These are phyloP conservation scores for Rhizopogon vesiculosus DNA, from an alignment of 768 basidiomycete genomes.

Conservation along the genomic window DNA sequence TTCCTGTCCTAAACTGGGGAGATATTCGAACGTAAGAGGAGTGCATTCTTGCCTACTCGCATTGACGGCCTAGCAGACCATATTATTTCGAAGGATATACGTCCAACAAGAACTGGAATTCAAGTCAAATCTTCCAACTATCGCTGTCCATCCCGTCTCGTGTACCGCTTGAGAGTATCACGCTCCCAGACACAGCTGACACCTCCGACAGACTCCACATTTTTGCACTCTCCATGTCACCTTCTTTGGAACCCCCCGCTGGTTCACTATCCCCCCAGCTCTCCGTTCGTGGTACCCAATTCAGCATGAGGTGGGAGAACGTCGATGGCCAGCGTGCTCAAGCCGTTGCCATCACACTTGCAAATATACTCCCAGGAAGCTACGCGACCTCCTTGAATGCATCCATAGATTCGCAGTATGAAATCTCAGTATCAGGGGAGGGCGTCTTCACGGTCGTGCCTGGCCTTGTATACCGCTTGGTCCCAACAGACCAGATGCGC, in stretches of 20 bases:
- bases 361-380: conserved; percentile 41
- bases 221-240: conserved; percentile 41
- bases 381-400: conserved; percentile 18
- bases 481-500: conserved; percentile 45
- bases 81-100: conserved; percentile 37
- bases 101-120: conserved; percentile 34
- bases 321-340: conserved; percentile 35
- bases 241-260: conserved; percentile 23
- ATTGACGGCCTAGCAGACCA: conserved; percentile 26
- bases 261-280: conserved; percentile 23
- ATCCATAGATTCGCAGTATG: conserved; percentile 29
- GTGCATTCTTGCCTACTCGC: background rate
- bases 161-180: conserved; percentile 35
- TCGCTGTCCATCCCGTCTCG: conserved; percentile 40
- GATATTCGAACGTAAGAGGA: conserved; percentile 39
- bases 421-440: conserved; percentile 32
- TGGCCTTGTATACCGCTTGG: conserved; percentile 41
- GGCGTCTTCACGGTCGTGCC: conserved; percentile 38
- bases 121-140: conserved; percentile 40
- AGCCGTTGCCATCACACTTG: conserved; percentile 46
- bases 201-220: conserved; percentile 35
- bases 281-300: conserved; percentile 37
- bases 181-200: conserved; percentile 30
- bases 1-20: conserved; percentile 35
- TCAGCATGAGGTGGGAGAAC: conserved; percentile 43